Base-by-base conservation (phyloP, 2,329 filamentous ascomycete genomes). In the Pezicula rhizophila region DNA sequence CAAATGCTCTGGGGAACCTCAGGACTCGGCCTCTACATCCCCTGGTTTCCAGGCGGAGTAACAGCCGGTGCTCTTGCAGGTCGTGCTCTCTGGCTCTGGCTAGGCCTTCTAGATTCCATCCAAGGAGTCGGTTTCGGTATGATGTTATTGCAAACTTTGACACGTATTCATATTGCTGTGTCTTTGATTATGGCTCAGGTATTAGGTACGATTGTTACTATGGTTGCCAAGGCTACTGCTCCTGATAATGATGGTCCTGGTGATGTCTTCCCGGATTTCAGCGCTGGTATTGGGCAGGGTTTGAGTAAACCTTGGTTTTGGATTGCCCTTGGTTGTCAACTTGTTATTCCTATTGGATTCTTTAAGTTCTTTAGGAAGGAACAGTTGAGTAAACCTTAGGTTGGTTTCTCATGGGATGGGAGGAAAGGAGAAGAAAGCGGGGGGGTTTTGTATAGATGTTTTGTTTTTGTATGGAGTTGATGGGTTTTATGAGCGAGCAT, bases 71-170 rank as follows among this genome's bases (percentile, higher is more conserved):
- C 81, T 1, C 62, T 84, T 2, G 63, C 79, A 8, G 78, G 78
- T 5, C 71, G 80, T 35, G 66, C 70, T 50, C 64, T 84, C 8
- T 85, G 81, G 81, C 70, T 85, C 12, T 85, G 80, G 80, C 74
- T 85, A 1, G 81, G 81, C 35, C 72, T 84, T 5, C 68, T 85
- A 18, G 81, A 85, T 57, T 72, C 77, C 12, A 66, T 85, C 10
- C 82, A 85, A 62, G 79, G 80, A 31, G 75, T 84, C 2, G 81
- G 81, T 2, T 75, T 84, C 49, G 81, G 81, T 49, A 85, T 84
- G 80, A 79, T 84, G 47, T 68, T 85, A 6, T 66, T 85, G 35
- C 78, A 82, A 59, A 84, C 80, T 2, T 65, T 82, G 55, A 84
- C 80, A 1, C 69, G 81, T 15, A 74, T 82, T 64, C 82, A 85